Percentiles rank a stretch among this genome's conserved stretches.
Conservation (phyloP, 345 rosid species). For the Fremontodendron californicum region DNA sequence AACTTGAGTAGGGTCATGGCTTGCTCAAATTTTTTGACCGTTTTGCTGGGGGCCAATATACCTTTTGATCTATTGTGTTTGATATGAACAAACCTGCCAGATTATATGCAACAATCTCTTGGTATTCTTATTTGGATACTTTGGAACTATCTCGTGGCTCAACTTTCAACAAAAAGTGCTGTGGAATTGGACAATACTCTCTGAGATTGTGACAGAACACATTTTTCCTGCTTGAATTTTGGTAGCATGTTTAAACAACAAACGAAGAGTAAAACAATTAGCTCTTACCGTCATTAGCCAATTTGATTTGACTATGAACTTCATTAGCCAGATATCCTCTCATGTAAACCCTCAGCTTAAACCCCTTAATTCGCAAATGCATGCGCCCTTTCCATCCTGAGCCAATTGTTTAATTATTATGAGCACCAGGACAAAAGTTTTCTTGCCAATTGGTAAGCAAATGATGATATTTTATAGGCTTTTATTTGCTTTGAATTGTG, state of each 20-base stretch:
- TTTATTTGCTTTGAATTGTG: neutral
- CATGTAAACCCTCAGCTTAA: neutral
- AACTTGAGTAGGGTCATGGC: neutral
- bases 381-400: neutral
- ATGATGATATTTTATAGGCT: no score
- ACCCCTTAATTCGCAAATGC: neutral
- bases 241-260: neutral
- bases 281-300: no score
- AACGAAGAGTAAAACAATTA: neutral
- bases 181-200: neutral
- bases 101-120: neutral
- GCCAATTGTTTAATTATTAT: neutral
- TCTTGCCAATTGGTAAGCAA: neutral
- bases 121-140: neutral
- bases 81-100: neutral
- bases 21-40: neutral
- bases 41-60: neutral
- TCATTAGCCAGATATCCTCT: neutral
- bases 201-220: neutral
- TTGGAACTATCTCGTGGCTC: neutral
- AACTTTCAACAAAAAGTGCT: neutral
- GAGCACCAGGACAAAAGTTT: neutral
- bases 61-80: neutral
- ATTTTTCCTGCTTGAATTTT: neutral
- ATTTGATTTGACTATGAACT: neutral